A percentile compares a stretch with the other conserved stretches of the same genome.
phyloP scores from a whole-genome alignment of 768 basidiomycete genomes.

The Brasilioporus rufonigricans region DNA sequence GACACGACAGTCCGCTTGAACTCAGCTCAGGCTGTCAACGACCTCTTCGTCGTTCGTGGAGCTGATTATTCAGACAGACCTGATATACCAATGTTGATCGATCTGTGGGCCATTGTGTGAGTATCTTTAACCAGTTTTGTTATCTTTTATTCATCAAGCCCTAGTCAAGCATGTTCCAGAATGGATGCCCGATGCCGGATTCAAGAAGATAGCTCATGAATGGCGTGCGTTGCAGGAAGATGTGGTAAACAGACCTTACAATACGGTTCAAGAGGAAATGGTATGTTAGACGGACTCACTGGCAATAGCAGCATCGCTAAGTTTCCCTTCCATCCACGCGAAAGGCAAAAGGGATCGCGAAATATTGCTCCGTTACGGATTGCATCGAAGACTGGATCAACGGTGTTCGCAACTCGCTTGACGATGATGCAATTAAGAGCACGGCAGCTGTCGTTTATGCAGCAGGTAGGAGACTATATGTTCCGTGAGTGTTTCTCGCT shows the following conservation, averaged over 20 bases:
- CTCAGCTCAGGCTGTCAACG: neutral
- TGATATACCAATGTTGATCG: slow-evolving; percentile 1
- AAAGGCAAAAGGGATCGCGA: neutral
- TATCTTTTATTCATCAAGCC: neutral
- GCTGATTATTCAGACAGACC: slow-evolving; percentile 4
- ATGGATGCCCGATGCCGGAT: slow-evolving; percentile 1
- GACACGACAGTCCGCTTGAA: slow-evolving; percentile 1
- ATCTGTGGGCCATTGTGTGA: slow-evolving; percentile 1
- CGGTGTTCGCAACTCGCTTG: neutral
- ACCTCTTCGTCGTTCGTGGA: slow-evolving; percentile 1
- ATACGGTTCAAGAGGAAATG: slow-evolving; percentile 1
- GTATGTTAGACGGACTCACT: neutral
- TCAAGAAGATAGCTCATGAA: slow-evolving; percentile 4
- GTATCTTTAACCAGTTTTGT: neutral
- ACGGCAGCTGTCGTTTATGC: slow-evolving; percentile 5
- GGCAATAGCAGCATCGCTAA: neutral
- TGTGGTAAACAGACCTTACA: slow-evolving; percentile 1
- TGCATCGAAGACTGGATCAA: slow-evolving; percentile 3
- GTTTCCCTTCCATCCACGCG: neutral
- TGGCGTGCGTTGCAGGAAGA: slow-evolving; percentile 3
- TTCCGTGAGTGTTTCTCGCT: neutral
- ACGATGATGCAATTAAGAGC: slow-evolving; percentile 1
- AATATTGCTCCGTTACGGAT: slow-evolving; percentile 2
- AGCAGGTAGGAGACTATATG: neutral
- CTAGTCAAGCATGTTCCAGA: slow-evolving; percentile 2